These are phyloP conservation scores for Fusarium vanettenii DNA, from an alignment of 2,329 filamentous ascomycete genomes.

Conservation along the genomic window DNA sequence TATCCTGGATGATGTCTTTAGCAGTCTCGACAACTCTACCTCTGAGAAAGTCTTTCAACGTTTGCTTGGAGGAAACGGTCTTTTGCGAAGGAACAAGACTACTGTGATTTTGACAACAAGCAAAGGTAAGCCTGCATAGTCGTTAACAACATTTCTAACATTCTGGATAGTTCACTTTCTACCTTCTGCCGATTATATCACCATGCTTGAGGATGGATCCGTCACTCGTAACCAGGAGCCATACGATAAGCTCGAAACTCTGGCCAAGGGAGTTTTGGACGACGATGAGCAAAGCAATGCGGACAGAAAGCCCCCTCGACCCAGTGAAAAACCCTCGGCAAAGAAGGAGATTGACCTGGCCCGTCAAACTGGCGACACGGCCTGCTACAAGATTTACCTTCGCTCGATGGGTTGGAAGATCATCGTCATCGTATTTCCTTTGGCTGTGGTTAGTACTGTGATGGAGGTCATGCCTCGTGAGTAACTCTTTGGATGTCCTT, in stretches of 20 bases:
- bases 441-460: slow-evolving; percentile 17
- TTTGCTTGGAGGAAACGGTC: slow-evolving; percentile 54
- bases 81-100: slow-evolving; percentile 54
- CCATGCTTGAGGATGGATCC: slow-evolving; percentile 37
- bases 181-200: slow-evolving; percentile 38
- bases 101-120: slow-evolving; percentile 46
- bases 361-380: slow-evolving; percentile 44
- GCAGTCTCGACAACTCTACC: slow-evolving; percentile 58
- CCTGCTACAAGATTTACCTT: slow-evolving; percentile 46
- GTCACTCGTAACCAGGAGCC: slow-evolving; percentile 40
- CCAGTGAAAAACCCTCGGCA: background rate
- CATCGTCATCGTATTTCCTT: slow-evolving; percentile 25
- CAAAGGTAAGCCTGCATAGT: background rate
- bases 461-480: slow-evolving; percentile 42
- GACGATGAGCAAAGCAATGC: no score
- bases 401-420: slow-evolving; percentile 40
- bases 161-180: slow-evolving; percentile 37
- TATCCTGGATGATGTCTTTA: slow-evolving; percentile 60
- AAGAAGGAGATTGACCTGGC: slow-evolving; percentile 38
- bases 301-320: background rate
- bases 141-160: background rate
- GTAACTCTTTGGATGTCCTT: background rate
- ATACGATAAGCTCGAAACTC: slow-evolving; percentile 30
- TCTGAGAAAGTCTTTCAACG: slow-evolving; percentile 54
- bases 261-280: slow-evolving; percentile 26